Evolutionary conservation across 257 asterid species (phyloP), one percentile per base, ranked within the genome.

Genomic region (Oldenlandia corymbosa): DNA sequence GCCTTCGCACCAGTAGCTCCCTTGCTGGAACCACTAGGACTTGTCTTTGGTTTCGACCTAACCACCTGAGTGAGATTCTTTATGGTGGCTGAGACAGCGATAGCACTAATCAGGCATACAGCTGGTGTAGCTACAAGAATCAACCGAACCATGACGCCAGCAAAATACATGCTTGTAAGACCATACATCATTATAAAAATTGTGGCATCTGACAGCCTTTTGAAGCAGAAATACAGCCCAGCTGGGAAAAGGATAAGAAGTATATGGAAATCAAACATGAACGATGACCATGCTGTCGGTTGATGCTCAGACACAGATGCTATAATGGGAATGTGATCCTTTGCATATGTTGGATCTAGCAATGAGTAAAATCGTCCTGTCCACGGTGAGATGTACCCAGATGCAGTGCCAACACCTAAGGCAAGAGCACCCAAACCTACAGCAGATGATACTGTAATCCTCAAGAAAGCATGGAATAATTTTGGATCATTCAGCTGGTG

Each of bases 271-370:
- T 93, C 99, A 79, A 93, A 93, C 99, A 93, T 93, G 87, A 93
- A 93, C 2, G 97, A 89, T 64, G 99, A 93, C 99, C 99, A 93
- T 42, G 97, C 99, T 24, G 99, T 93, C 10, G 99, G 99, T 75
- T 93, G 99, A 81, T 93, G 99, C 78, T 90, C 99, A 20, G 99
- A 93, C 62, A 93, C 99, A 37, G 99, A 93, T 45, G 99, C 99
- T 68, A 93, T 93, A 67, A 93, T 93, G 30, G 99, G 99, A 67
- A 93, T 93, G 82, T 93, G 85, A 68, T 93, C 99, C 85, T 93
- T 93, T 16, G 99, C 99, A 31, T 93, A 93, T 21, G 99, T 93
- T 62, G 99, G 99, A 72, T 93, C 99, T 70, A 93, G 76, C 62
- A 93, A 88, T 45, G 99, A 93, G 77, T 93, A 93, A 82, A 93